These are phyloP conservation scores for Colletotrichum scovillei DNA, from an alignment of 2,329 filamentous ascomycete genomes.

Conservation along the genomic window DNA sequence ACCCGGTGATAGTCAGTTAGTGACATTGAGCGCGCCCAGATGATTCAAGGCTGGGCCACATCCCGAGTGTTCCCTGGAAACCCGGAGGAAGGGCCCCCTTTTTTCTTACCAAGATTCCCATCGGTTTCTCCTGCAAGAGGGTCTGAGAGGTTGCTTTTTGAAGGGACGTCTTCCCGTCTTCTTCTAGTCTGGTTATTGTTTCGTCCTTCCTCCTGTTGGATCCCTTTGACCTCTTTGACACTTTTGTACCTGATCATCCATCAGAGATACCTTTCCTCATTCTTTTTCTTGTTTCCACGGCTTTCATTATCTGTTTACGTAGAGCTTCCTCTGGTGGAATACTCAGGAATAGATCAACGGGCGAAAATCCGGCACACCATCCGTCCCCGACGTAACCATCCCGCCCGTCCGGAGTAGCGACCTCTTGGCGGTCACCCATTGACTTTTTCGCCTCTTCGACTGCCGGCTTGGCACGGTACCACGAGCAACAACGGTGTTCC, in stretches of 20 bases:
- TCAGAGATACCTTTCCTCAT: neutral
- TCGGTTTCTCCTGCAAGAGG: conserved; percentile 2
- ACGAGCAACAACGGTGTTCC: neutral
- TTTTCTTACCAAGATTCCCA: neutral
- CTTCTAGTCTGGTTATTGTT: neutral
- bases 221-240: neutral
- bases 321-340: neutral
- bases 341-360: neutral
- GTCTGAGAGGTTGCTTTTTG: conserved; percentile 22
- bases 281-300: neutral
- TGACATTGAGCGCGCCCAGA: conserved; percentile 9
- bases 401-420: neutral
- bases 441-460: neutral
- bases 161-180: conserved; percentile 6
- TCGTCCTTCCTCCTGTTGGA: neutral
- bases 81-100: neutral
- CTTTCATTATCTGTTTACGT: neutral
- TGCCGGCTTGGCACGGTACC: conserved; percentile 32
- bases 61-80: conserved; percentile 10
- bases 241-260: neutral
- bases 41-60: conserved; percentile 18
- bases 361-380: neutral
- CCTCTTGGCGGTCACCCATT: conserved; percentile 5
- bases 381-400: neutral
- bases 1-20: neutral